phyloP scores from a whole-genome alignment of 2,329 filamentous ascomycete species.

The Pseudogymnoascus sp. region DNA sequence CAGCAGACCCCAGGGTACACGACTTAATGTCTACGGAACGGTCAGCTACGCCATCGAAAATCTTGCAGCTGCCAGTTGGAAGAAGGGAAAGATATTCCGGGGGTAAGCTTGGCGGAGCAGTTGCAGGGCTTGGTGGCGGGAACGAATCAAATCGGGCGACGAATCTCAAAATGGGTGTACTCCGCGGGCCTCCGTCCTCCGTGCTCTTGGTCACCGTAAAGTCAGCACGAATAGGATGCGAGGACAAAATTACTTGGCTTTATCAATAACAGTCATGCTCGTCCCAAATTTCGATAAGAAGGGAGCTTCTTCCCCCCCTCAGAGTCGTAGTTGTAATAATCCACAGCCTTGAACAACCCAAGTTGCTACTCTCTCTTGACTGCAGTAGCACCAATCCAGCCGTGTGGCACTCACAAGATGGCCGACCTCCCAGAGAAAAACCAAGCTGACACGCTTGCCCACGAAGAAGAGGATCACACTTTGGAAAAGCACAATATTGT shows the following conservation, averaged over 20 bases:
- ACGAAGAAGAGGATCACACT: background rate
- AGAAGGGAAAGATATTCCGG: background rate
- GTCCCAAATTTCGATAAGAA: background rate
- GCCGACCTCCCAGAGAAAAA: background rate
- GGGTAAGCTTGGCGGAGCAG: background rate
- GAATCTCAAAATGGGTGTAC: background rate
- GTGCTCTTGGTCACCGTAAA: background rate
- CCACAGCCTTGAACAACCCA: background rate
- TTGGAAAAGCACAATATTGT: background rate
- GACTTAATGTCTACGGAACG: background rate
- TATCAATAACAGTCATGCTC: background rate
- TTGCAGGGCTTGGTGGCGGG: background rate
- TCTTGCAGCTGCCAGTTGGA: background rate
- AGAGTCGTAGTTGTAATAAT: background rate
- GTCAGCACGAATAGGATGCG: background rate
- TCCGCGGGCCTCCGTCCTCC: background rate
- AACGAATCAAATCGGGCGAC: background rate
- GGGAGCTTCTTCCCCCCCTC: background rate
- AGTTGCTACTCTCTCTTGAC: background rate
- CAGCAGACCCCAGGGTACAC: background rate
- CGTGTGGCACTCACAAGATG: background rate
- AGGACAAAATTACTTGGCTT: background rate
- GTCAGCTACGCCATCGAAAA: background rate
- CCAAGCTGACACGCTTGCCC: background rate
- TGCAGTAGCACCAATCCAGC: background rate